Conservation (phyloP, 495 filamentous ascomycete species). For the Hyaloscypha bicolor region DNA sequence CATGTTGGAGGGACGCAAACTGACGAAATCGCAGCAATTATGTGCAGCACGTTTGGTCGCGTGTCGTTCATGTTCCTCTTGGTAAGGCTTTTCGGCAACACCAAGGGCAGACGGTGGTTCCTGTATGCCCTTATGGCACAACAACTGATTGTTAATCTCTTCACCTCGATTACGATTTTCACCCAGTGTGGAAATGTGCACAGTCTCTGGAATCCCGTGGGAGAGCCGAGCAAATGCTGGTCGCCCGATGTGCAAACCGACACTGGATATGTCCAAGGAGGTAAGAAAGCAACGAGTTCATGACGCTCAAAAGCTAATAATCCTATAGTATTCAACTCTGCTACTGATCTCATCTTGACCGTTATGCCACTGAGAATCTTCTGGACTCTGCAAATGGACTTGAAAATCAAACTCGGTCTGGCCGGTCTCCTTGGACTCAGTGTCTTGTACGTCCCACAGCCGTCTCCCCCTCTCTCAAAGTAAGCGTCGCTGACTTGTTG, state of each 20-base stretch:
- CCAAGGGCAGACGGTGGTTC: conserved; percentile 1
- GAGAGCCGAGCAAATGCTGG: conserved; percentile 20
- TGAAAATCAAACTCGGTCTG: conserved; percentile 17
- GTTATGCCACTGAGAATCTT: conserved; percentile 15
- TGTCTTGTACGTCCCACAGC: conserved; percentile 8
- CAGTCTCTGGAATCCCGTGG: conserved; percentile 15
- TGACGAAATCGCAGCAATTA: not conserved
- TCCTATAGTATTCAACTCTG: conserved; percentile 7
- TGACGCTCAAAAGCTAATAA: not conserved
- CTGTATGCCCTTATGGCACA: conserved; percentile 12
- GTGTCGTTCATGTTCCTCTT: conserved; percentile 15
- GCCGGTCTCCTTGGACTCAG: conserved; percentile 13
- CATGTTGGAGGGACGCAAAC: not conserved
- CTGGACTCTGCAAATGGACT: conserved; percentile 17
- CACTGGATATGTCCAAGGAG: conserved; percentile 21
- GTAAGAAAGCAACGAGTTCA: not conserved
- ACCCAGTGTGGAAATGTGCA: conserved; percentile 14
- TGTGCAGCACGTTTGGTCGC: conserved; percentile 11
- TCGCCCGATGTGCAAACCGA: conserved; percentile 12
- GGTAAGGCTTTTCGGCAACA: conserved; percentile 19
- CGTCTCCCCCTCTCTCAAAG: not conserved
- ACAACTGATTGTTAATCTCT: conserved; percentile 11
- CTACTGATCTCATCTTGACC: conserved; percentile 17
- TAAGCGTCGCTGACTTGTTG: not conserved
- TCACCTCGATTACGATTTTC: conserved; percentile 22